Evolutionary conservation across 78 protist genomes (phyloP).

Genomic region (Protostelium mycophagum): DNA sequence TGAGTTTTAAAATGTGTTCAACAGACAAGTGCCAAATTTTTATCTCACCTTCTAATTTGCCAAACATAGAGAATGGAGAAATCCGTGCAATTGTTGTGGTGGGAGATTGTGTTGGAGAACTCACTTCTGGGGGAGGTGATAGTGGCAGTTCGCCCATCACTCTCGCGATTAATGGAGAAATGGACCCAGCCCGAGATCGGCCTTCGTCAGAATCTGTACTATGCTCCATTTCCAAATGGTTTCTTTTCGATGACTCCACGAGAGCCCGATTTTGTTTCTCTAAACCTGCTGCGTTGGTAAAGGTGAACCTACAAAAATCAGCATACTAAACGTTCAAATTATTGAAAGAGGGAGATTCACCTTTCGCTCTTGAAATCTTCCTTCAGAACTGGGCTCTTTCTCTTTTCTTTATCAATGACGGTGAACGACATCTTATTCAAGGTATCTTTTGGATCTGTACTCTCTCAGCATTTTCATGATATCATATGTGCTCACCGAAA

Average conservation of each 20-base stretch:
- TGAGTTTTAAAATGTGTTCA: too few relatives aligned
- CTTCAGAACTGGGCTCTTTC: not conserved
- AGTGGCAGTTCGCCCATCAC: too few relatives aligned
- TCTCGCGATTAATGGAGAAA: too few relatives aligned
- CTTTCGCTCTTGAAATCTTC: not conserved
- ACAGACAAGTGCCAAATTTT: too few relatives aligned
- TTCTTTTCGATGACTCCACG: not conserved
- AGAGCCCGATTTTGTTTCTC: not conserved
- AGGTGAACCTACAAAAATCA: not conserved
- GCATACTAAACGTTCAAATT: too few relatives aligned
- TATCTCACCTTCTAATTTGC: not conserved
- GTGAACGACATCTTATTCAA: not conserved
- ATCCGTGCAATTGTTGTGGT: too few relatives aligned
- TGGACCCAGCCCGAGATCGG: too few relatives aligned
- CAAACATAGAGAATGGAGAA: not conserved
- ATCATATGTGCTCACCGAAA: not conserved
- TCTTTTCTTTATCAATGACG: not conserved
- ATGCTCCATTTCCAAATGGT: not conserved
- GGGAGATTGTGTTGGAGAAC: not conserved
- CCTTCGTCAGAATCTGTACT: not conserved
- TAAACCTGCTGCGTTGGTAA: not conserved
- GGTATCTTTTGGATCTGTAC: not conserved
- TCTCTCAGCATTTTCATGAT: not conserved
- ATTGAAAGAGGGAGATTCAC: not conserved
- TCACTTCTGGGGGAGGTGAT: too few relatives aligned